These are phyloP conservation scores for Tricholoma saponaceum DNA, from an alignment of 768 basidiomycete genomes.

Conservation along the genomic window DNA sequence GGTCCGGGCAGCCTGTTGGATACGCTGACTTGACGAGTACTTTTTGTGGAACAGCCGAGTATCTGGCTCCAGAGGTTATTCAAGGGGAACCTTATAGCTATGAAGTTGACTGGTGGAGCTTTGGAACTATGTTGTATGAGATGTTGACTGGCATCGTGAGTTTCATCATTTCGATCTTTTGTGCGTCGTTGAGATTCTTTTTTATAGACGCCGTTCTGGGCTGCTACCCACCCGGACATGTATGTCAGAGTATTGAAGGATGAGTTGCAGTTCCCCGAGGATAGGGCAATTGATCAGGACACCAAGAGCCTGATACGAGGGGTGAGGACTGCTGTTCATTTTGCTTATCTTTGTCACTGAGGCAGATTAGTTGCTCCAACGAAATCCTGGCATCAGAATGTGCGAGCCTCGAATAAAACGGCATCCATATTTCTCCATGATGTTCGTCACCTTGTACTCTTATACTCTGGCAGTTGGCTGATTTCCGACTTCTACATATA, in stretches of 20 bases:
- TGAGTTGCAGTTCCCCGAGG: conserved; percentile 85
- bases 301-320: conserved; percentile 95
- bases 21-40: conserved; percentile 70
- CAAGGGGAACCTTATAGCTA: conserved; percentile 87
- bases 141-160: conserved; percentile 94
- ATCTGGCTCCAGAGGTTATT: conserved; percentile 95
- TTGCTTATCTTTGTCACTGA: conserved; percentile 10
- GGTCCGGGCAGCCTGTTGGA: conserved; percentile 51
- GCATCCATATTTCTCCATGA: conserved; percentile 94
- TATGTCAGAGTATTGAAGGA: conserved; percentile 91
- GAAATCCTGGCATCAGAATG: conserved; percentile 86
- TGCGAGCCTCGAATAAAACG: conserved; percentile 91
- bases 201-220: conserved; percentile 84
- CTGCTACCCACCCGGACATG: conserved; percentile 92
- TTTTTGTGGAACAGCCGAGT: conserved; percentile 96
- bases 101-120: conserved; percentile 98
- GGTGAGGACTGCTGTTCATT: conserved; percentile 43
- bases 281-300: conserved; percentile 89
- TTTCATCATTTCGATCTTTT: conserved; percentile 16
- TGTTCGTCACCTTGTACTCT: conserved; percentile 45
- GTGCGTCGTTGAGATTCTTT: conserved; percentile 8
- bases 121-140: conserved; percentile 97
- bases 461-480: neutral
- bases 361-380: conserved; percentile 72
- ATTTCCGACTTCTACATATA: conserved; percentile 26